Evolutionary conservation across 768 basidiomycete genomes (phyloP).

Genomic region (Agrocybe pediades): DNA sequence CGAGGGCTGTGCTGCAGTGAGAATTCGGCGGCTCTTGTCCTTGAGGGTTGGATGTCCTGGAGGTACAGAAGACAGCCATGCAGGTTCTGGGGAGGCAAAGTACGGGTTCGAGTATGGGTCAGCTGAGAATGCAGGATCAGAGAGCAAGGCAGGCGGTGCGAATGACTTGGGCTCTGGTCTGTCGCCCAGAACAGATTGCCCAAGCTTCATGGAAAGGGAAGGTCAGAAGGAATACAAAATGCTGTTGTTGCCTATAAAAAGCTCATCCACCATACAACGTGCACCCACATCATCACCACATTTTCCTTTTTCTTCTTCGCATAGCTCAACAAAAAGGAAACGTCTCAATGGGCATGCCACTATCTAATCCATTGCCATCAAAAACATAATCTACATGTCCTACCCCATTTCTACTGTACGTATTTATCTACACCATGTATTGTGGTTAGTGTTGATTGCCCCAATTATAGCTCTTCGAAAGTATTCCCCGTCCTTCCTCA

Average conservation of each 20-base stretch:
- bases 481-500: neutral
- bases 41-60: slow-evolving; percentile 34
- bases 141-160: slow-evolving; percentile 33
- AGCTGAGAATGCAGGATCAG: slow-evolving; percentile 59
- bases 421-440: neutral
- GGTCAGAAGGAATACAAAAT: neutral
- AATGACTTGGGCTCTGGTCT: slow-evolving; percentile 14
- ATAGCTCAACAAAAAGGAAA: too few species aligned
- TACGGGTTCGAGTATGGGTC: slow-evolving; percentile 55
- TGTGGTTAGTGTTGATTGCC: neutral
- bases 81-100: slow-evolving; percentile 30
- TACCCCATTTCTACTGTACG: neutral
- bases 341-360: too few species aligned
- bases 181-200: slow-evolving; percentile 13
- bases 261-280: neutral
- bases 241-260: neutral
- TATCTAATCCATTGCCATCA: too few species aligned
- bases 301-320: too few species aligned
- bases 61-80: slow-evolving; percentile 25
- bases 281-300: too few species aligned
- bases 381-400: too few species aligned
- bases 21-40: slow-evolving; percentile 17
- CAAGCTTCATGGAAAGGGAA: slow-evolving; percentile 20
- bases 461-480: too few species aligned
- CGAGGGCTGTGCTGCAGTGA: slow-evolving; percentile 11